Percentiles rank a stretch among this genome's conserved stretches.
These are phyloP conservation scores for Vaucheria bursata DNA, from an alignment of 352 stramenopile species.

Conservation along the genomic window DNA sequence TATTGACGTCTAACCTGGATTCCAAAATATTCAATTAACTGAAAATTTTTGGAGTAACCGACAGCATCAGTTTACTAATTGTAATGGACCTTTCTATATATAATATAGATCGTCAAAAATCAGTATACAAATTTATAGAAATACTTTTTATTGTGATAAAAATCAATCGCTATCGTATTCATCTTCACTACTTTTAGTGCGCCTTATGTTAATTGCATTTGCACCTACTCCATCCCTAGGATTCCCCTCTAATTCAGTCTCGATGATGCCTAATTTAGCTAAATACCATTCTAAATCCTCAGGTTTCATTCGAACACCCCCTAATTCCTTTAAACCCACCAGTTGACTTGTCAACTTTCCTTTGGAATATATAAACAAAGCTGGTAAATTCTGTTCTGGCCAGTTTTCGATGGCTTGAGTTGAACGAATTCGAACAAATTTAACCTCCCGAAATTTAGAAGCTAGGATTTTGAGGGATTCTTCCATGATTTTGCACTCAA, in stretches of 20 bases:
- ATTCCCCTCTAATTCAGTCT: conserved; percentile 55
- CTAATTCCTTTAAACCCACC: conserved; percentile 71
- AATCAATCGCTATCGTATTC: too few species aligned
- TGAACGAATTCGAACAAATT: conserved; percentile 82
- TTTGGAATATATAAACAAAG: conserved; percentile 79
- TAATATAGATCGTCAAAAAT: too few species aligned
- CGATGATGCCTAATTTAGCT: conserved; percentile 64
- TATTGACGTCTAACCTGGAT: too few species aligned
- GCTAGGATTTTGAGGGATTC: conserved; percentile 67
- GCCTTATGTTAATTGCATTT: conserved; percentile 30
- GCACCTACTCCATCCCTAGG: conserved; percentile 37
- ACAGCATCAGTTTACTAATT: too few species aligned
- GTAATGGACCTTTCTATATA: too few species aligned
- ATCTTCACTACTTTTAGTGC: too few species aligned
- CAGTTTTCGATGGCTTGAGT: conserved; percentile 79
- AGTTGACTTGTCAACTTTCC: conserved; percentile 74
- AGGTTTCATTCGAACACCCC: conserved; percentile 57
- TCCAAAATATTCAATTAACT: too few species aligned
- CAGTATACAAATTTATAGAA: too few species aligned
- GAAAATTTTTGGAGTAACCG: too few species aligned
- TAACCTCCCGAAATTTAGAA: conserved; percentile 73
- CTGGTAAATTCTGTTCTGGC: conserved; percentile 76
- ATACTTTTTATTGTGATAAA: too few species aligned
- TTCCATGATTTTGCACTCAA: conserved; percentile 81
- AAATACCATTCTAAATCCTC: conserved; percentile 74